Percentiles rank a stretch among this genome's conserved stretches.
phyloP scores from a whole-genome alignment of 805 yeast species.

The Candida oleophila region DNA sequence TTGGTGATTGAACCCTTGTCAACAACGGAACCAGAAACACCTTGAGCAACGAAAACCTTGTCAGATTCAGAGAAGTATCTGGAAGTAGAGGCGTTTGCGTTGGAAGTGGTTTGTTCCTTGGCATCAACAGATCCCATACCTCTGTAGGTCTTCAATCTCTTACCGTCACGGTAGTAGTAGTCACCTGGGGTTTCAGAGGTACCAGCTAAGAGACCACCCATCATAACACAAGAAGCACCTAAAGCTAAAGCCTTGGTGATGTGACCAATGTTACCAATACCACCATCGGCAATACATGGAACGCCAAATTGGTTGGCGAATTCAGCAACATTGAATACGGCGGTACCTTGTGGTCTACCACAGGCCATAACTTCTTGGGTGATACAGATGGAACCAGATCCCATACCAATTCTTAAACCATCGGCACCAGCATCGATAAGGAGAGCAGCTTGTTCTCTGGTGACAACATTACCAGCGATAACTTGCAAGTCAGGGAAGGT shows the following conservation, averaged over 20 bases:
- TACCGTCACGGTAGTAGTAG: slow-evolving; percentile 96
- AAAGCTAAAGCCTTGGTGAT: slow-evolving; percentile 93
- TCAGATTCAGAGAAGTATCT: slow-evolving; percentile 97
- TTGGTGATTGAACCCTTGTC: slow-evolving; percentile 95
- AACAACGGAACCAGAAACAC: slow-evolving; percentile 95
- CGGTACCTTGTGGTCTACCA: slow-evolving; percentile 99
- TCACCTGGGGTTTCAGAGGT: slow-evolving; percentile 98
- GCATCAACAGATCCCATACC: slow-evolving; percentile 99
- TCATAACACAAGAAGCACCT: slow-evolving; percentile 97
- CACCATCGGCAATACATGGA: slow-evolving; percentile 99
- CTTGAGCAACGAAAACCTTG: slow-evolving; percentile 96
- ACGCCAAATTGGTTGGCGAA: slow-evolving; percentile 95
- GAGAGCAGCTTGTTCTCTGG: slow-evolving; percentile 98
- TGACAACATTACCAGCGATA: slow-evolving; percentile 97
- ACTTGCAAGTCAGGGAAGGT: slow-evolving; percentile 80
- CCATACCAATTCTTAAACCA: slow-evolving; percentile 99
- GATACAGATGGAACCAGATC: slow-evolving; percentile 98
- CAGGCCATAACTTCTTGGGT: slow-evolving; percentile 99
- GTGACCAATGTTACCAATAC: slow-evolving; percentile 98
- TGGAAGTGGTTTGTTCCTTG: slow-evolving; percentile 85
- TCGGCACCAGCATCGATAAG: slow-evolving; percentile 96
- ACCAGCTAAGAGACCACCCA: slow-evolving; percentile 99
- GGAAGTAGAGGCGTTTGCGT: slow-evolving; percentile 96
- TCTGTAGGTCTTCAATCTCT: slow-evolving; percentile 94
- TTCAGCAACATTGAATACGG: slow-evolving; percentile 91